Percentiles rank a stretch among this genome's conserved stretches.
Conservation (phyloP, 768 basidiomycete species). For the Suillus hirtellus region DNA sequence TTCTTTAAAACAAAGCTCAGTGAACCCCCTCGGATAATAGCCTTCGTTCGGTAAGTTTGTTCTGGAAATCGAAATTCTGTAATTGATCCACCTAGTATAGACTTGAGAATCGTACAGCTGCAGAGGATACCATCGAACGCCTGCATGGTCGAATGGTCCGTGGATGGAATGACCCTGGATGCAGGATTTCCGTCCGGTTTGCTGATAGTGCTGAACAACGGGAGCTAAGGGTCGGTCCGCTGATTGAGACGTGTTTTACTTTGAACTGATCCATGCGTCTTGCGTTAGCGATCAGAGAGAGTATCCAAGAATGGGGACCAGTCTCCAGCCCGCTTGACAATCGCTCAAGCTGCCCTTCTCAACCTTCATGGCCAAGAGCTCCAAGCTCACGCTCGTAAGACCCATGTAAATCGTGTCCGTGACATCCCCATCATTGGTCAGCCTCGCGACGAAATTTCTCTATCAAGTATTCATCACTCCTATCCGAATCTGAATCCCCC, state of each 20-base stretch:
- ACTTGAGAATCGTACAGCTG: slow-evolving; percentile 67
- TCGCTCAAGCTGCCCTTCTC: slow-evolving; percentile 75
- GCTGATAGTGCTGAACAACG: slow-evolving; percentile 78
- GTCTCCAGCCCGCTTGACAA: slow-evolving; percentile 66
- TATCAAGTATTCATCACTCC: slow-evolving; percentile 9
- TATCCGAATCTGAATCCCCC: slow-evolving; percentile 5
- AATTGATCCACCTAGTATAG: slow-evolving; percentile 35
- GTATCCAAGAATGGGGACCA: slow-evolving; percentile 58
- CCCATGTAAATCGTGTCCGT: slow-evolving; percentile 15
- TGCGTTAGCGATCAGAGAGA: slow-evolving; percentile 60
- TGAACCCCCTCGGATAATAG: slow-evolving; percentile 76
- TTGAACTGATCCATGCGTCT: slow-evolving; percentile 1
- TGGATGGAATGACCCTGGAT: slow-evolving; percentile 76
- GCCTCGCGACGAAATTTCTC: background rate
- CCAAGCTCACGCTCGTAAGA: slow-evolving; percentile 22
- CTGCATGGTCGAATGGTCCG: slow-evolving; percentile 80
- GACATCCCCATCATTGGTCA: slow-evolving; percentile 13
- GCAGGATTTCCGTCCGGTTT: slow-evolving; percentile 77
- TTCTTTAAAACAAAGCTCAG: slow-evolving; percentile 81
- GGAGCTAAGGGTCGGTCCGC: slow-evolving; percentile 62
- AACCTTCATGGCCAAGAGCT: slow-evolving; percentile 71
- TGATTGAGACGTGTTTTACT: slow-evolving; percentile 8
- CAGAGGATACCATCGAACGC: slow-evolving; percentile 75
- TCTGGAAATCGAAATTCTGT: background rate
- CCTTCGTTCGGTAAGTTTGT: slow-evolving; percentile 67